Percentiles rank a stretch among this genome's conserved stretches.
Evolutionary conservation across 1,284 basidiomycete genomes (phyloP).

Genomic region (Cystobasidium pallidum): DNA sequence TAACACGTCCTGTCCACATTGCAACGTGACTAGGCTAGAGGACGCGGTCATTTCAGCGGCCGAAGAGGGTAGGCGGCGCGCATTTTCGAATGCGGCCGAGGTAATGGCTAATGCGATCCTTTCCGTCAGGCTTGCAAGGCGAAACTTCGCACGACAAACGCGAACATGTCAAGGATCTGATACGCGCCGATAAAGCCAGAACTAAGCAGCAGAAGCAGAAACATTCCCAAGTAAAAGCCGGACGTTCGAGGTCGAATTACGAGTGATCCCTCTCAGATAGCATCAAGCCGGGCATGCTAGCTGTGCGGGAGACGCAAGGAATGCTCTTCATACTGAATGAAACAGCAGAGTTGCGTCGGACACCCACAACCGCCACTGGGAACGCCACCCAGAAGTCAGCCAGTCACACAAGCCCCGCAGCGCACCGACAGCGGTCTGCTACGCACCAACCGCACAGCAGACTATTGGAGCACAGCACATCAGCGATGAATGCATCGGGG

Average conservation of each 20-base stretch:
- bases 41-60: constrained; percentile 9
- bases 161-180: constrained; percentile 28
- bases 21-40: not conserved
- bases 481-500: not conserved
- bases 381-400: not conserved
- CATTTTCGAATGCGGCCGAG: not conserved
- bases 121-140: constrained; percentile 27
- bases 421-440: not conserved
- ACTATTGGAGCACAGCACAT: not conserved
- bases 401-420: not conserved
- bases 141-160: constrained; percentile 33
- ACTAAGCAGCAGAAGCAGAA: constrained; percentile 31
- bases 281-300: not conserved
- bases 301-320: too few relatives aligned
- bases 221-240: constrained; percentile 18
- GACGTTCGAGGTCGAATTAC: constrained; percentile 19
- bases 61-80: not conserved
- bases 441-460: not conserved
- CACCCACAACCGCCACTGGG: too few relatives aligned
- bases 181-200: constrained; percentile 22
- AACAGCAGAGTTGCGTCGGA: too few relatives aligned
- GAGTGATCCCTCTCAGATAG: not conserved
- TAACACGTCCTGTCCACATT: not conserved
- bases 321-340: too few relatives aligned
- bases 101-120: not conserved